Conservation (phyloP, 805 yeast genomes). For the Hanseniaspora singularis region DNA sequence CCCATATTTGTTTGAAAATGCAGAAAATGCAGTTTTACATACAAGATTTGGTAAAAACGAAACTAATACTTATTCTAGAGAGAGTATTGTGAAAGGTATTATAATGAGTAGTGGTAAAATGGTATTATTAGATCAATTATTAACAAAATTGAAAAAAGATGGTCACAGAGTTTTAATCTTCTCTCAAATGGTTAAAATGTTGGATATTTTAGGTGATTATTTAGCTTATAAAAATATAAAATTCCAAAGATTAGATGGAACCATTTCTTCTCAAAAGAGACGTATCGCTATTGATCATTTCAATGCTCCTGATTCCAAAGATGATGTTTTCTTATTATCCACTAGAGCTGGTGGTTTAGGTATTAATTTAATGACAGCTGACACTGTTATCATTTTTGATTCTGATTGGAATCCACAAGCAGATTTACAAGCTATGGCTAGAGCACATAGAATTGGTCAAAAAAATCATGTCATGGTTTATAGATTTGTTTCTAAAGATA, state of each 20-base stretch:
- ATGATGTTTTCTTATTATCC: conserved; percentile 76
- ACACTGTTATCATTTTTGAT: conserved; percentile 93
- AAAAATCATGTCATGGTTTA: conserved; percentile 96
- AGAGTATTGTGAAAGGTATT: conserved; percentile 73
- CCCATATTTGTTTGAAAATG: conserved; percentile 88
- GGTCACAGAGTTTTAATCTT: conserved; percentile 94
- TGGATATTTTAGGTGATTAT: conserved; percentile 91
- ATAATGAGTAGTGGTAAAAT: conserved; percentile 97
- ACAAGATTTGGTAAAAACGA: conserved; percentile 40
- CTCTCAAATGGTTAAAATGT: conserved; percentile 93
- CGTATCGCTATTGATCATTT: conserved; percentile 92
- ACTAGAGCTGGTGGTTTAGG: conserved; percentile 99
- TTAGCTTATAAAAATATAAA: conserved; percentile 72
- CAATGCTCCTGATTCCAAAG: conserved; percentile 85
- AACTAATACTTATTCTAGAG: conserved; percentile 48
- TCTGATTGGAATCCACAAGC: conserved; percentile 99
- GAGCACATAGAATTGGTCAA: conserved; percentile 99
- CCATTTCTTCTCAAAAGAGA: conserved; percentile 86
- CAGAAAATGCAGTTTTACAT: conserved; percentile 63
- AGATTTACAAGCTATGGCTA: conserved; percentile 97
- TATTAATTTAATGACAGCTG: conserved; percentile 97
- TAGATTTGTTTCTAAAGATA: conserved; percentile 93
- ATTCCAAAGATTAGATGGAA: conserved; percentile 93
- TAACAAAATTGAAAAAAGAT: conserved; percentile 74
- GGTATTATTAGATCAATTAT: conserved; percentile 85